These are phyloP conservation scores for Malassezia sympodialis DNA, from an alignment of 1,284 basidiomycete genomes.

Conservation along the genomic window DNA sequence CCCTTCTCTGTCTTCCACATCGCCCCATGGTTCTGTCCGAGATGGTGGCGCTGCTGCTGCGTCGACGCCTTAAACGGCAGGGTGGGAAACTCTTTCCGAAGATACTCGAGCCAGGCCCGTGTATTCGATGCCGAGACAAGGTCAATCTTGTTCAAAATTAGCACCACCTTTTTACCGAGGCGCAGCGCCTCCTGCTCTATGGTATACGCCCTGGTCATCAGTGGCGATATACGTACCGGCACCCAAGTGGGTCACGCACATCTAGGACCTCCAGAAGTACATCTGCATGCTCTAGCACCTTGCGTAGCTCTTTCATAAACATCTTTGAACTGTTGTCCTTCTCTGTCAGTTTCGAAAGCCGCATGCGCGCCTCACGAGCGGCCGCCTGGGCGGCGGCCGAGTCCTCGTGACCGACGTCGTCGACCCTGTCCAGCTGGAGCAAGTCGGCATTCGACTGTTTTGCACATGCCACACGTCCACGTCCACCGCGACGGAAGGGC, in stretches of 20 bases:
- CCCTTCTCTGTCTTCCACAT: not conserved
- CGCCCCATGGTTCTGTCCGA: slow-evolving; percentile 20
- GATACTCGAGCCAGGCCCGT: slow-evolving; percentile 76
- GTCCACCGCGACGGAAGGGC: slow-evolving; percentile 3
- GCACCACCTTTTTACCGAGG: slow-evolving; percentile 36
- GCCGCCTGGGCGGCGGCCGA: not conserved
- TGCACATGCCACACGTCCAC: slow-evolving; percentile 9
- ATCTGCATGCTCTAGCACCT: slow-evolving; percentile 86
- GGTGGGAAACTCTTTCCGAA: slow-evolving; percentile 82
- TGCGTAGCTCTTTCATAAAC: slow-evolving; percentile 58
- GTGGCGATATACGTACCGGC: slow-evolving; percentile 49
- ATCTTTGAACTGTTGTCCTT: slow-evolving; percentile 46
- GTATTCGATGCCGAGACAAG: slow-evolving; percentile 83
- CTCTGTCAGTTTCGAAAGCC: slow-evolving; percentile 10
- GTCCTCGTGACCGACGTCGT: not conserved
- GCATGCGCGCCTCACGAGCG: slow-evolving; percentile 1
- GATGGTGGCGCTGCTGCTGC: slow-evolving; percentile 65
- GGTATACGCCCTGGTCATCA: slow-evolving; percentile 5
- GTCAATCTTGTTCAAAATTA: slow-evolving; percentile 30
- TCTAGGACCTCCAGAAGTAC: slow-evolving; percentile 57
- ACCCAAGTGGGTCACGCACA: slow-evolving; percentile 51
- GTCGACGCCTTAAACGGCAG: slow-evolving; percentile 85
- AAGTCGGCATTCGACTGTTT: slow-evolving; percentile 15
- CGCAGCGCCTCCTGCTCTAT: slow-evolving; percentile 34
- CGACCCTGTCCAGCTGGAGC: slow-evolving; percentile 7